Percentiles rank a stretch among this genome's conserved stretches.
These are phyloP conservation scores for Vicia villosa DNA, from an alignment of 306 rosid species.

Conservation along the genomic window DNA sequence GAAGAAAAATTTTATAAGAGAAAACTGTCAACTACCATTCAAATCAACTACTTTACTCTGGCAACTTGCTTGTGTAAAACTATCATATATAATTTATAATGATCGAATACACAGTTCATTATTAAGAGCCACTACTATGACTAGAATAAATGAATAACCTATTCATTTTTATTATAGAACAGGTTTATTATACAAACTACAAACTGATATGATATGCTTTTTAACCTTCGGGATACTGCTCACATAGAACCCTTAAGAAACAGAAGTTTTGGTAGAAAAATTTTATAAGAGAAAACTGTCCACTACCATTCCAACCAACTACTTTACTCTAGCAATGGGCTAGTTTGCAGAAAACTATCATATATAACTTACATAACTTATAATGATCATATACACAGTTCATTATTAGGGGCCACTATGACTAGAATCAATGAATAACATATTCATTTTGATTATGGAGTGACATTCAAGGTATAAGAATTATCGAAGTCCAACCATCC, in stretches of 20 bases:
- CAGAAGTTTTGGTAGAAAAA: not conserved
- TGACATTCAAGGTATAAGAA: conserved; percentile 14
- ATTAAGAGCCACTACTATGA: conserved; percentile 5
- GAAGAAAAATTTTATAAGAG: not conserved
- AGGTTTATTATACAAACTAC: too few relatives aligned
- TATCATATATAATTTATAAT: too few relatives aligned
- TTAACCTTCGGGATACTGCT: conserved; percentile 8
- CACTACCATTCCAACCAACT: not conserved
- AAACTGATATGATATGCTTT: not conserved
- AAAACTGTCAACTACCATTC: not conserved
- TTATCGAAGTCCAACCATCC: conserved; percentile 7
- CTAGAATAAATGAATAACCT: conserved; percentile 21
- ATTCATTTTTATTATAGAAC: not conserved
- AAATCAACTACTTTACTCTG: conserved; percentile 19
- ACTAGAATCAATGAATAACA: conserved; percentile 19
- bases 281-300: not conserved
- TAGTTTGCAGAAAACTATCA: not conserved
- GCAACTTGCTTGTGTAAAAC: not conserved
- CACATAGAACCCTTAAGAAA: not conserved
- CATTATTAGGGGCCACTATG: conserved; percentile 6
- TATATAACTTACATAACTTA: conserved; percentile 13
- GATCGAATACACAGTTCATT: too few relatives aligned
- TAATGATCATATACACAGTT: not conserved
- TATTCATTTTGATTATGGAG: not conserved
- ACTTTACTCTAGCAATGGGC: conserved; percentile 14